Percentiles rank a stretch among this genome's conserved stretches.
Evolutionary conservation across 805 yeast species (phyloP).

Genomic region (Nakazawaea anatomiae): DNA sequence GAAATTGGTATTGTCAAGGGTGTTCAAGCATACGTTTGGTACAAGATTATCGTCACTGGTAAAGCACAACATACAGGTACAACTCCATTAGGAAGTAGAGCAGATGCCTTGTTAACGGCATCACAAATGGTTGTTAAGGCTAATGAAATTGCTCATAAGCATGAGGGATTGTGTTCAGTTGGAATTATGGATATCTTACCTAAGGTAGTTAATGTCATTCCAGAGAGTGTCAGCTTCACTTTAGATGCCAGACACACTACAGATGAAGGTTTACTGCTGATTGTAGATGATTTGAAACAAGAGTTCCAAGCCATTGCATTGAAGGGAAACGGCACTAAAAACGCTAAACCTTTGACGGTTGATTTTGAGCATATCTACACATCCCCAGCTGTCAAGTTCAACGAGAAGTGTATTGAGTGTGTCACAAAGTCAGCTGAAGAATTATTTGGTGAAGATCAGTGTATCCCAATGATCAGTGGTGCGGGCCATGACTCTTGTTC

Average conservation of each 20-base stretch:
- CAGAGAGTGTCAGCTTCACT: constrained; percentile 52
- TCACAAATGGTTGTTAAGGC: constrained; percentile 51
- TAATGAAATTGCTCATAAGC: constrained; percentile 45
- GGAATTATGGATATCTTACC: constrained; percentile 56
- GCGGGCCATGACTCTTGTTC: constrained; percentile 74
- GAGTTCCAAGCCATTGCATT: constrained; percentile 31
- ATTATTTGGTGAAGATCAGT: constrained; percentile 37
- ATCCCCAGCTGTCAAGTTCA: constrained; percentile 54
- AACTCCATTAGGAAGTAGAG: constrained; percentile 56
- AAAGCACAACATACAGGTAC: constrained; percentile 72
- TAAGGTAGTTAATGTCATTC: constrained; percentile 62
- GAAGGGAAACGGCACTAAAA: constrained; percentile 23
- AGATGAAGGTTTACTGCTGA: constrained; percentile 34
- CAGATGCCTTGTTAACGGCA: constrained; percentile 57
- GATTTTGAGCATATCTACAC: constrained; percentile 38
- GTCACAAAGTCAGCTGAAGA: constrained; percentile 47
- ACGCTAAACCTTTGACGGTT: constrained; percentile 27
- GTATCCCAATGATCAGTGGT: constrained; percentile 51
- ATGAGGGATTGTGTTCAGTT: constrained; percentile 50
- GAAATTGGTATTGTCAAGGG: constrained; percentile 63
- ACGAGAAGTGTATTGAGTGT: constrained; percentile 42
- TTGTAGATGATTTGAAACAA: constrained; percentile 31
- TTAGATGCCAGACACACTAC: constrained; percentile 54
- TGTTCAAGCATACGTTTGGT: constrained; percentile 65
- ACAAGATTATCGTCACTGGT: constrained; percentile 49